These are phyloP conservation scores for Colletotrichum musae DNA, from an alignment of 2,329 filamentous ascomycete genomes.

Conservation along the genomic window DNA sequence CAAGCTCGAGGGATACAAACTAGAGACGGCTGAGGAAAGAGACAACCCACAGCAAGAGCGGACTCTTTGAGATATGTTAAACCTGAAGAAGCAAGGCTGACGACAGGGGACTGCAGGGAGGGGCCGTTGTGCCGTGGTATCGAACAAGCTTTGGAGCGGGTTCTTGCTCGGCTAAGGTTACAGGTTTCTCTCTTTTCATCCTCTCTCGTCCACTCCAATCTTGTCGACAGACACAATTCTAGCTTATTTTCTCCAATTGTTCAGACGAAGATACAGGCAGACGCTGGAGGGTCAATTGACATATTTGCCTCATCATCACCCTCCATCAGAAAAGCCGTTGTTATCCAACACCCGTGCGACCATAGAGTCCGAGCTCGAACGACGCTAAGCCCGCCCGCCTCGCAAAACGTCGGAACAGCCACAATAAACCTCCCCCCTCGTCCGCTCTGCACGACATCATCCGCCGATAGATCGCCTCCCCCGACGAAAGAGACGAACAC, in stretches of 20 bases:
- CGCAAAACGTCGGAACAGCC: constrained; percentile 1
- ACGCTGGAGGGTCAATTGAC: constrained; percentile 18
- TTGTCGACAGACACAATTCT: neutral
- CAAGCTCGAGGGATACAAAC: too few relatives aligned
- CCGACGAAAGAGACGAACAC: neutral
- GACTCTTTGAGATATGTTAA: neutral
- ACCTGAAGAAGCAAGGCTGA: neutral
- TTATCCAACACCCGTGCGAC: neutral
- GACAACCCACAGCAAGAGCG: too few relatives aligned
- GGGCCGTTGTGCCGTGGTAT: constrained; percentile 27
- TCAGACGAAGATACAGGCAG: constrained; percentile 2
- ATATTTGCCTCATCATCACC: neutral
- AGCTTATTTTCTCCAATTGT: neutral
- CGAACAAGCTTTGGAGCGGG: constrained; percentile 40
- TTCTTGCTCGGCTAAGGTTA: constrained; percentile 28
- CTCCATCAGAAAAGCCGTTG: constrained; percentile 11
- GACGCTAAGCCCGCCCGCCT: constrained; percentile 11
- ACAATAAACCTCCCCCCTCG: constrained; percentile 15
- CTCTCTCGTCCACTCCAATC: neutral
- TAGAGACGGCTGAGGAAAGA: too few relatives aligned
- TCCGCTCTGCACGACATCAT: neutral
- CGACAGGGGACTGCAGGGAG: constrained; percentile 6
- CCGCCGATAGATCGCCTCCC: neutral
- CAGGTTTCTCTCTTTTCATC: constrained; percentile 12
- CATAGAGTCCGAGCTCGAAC: constrained; percentile 33